Conservation (phyloP, 495 filamentous ascomycete genomes). For the Penicillium simplicissimum region DNA sequence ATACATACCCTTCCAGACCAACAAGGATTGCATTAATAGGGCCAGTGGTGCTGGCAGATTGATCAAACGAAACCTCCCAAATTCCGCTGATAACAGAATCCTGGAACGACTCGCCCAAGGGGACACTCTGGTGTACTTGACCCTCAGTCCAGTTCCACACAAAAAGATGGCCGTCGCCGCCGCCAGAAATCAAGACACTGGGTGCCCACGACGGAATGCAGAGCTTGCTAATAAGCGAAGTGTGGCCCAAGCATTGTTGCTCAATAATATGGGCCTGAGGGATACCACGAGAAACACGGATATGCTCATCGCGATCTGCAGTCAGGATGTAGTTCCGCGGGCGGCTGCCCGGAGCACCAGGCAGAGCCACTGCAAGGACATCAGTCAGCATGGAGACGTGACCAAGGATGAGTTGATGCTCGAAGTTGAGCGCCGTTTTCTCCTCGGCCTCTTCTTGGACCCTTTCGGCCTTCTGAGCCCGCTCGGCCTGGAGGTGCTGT, state of each 20-base stretch:
- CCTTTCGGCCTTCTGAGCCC: constrained; percentile 38
- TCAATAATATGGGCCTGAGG: constrained; percentile 90
- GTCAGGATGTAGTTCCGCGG: constrained; percentile 74
- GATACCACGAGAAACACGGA: constrained; percentile 80
- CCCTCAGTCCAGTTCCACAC: constrained; percentile 79
- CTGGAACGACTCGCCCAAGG: constrained; percentile 25
- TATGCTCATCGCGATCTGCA: constrained; percentile 94
- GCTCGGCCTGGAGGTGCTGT: constrained; percentile 57
- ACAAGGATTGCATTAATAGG: constrained; percentile 51
- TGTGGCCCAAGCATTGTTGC: constrained; percentile 82
- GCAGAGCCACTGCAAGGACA: constrained; percentile 51
- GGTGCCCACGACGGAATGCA: constrained; percentile 58
- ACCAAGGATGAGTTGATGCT: constrained; percentile 75
- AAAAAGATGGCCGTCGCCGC: constrained; percentile 75
- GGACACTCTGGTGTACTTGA: constrained; percentile 51
- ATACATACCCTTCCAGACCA: constrained; percentile 65
- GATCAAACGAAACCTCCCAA: constrained; percentile 34
- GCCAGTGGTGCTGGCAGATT: constrained; percentile 11
- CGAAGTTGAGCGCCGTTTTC: constrained; percentile 56
- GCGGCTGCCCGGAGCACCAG: constrained; percentile 25
- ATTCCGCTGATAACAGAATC: constrained; percentile 40
- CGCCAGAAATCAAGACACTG: constrained; percentile 75
- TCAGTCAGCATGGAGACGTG: constrained; percentile 94
- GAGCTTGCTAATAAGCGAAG: constrained; percentile 74
- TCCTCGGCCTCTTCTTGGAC: constrained; percentile 40